phyloP scores from a whole-genome alignment of 768 basidiomycete genomes.

The Pluteus cervinus region DNA sequence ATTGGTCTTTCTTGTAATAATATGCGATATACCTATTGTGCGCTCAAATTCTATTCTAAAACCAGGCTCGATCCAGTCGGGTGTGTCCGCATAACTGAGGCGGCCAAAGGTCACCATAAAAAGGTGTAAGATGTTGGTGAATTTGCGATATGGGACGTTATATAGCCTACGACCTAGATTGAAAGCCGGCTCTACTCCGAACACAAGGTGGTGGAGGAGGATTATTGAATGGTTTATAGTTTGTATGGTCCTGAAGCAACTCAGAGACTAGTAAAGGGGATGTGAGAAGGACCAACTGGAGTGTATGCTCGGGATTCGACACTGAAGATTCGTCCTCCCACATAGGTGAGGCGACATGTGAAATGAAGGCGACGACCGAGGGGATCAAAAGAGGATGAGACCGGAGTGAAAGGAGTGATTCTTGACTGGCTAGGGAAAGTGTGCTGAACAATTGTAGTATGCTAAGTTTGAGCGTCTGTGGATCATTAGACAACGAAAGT shows the following conservation, averaged over 20 bases:
- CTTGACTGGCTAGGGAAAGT: conserved; percentile 32
- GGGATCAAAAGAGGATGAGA: conserved; percentile 57
- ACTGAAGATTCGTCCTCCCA: conserved; percentile 54
- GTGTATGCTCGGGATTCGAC: conserved; percentile 24
- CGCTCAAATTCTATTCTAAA: conserved; percentile 34
- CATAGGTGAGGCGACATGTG: conserved; percentile 44
- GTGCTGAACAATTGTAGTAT: conserved; percentile 37
- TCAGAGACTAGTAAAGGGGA: background rate
- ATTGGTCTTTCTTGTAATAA: conserved; percentile 3
- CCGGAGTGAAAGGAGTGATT: conserved; percentile 28
- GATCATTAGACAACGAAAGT: background rate
- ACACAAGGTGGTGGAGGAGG: conserved; percentile 61
- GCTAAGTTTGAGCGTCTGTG: conserved; percentile 23
- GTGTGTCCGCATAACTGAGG: conserved; percentile 62
- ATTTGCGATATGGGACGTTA: conserved; percentile 44
- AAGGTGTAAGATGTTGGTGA: conserved; percentile 59
- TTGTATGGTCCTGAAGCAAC: conserved; percentile 37
- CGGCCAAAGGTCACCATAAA: conserved; percentile 77
- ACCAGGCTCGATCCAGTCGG: conserved; percentile 47
- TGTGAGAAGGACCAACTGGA: no score
- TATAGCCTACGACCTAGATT: conserved; percentile 57
- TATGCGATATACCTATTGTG: conserved; percentile 37
- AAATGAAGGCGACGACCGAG: conserved; percentile 53
- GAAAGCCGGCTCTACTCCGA: conserved; percentile 36
- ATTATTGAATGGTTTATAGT: conserved; percentile 47